phyloP scores from a whole-genome alignment of 2,329 filamentous ascomycete genomes.

The Epichloe uncinata region DNA sequence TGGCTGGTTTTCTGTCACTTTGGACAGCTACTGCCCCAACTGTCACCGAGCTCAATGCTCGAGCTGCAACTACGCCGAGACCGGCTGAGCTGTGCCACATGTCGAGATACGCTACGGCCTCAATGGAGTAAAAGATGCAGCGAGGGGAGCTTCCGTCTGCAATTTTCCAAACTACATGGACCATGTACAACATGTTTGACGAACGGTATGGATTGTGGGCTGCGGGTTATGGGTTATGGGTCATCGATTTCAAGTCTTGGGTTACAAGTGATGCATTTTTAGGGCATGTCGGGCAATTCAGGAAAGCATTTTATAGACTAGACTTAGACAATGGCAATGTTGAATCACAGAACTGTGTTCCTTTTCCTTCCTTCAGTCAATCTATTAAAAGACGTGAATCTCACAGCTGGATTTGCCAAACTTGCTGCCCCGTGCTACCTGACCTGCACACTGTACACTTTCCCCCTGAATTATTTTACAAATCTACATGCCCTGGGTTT shows the following conservation, averaged over 20 bases:
- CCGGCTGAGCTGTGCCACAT: neutral
- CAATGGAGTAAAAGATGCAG: neutral
- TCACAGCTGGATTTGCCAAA: too few relatives aligned
- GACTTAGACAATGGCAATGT: slow-evolving; percentile 5
- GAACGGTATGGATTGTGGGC: neutral
- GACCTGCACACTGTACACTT: too few relatives aligned
- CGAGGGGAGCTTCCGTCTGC: neutral
- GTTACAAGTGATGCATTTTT: neutral
- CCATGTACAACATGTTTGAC: slow-evolving; percentile 1
- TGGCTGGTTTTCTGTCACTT: slow-evolving; percentile 11
- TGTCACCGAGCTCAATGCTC: slow-evolving; percentile 11
- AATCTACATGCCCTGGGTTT: too few relatives aligned
- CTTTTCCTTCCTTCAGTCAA: neutral
- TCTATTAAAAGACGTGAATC: too few relatives aligned
- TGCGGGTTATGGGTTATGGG: neutral
- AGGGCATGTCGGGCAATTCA: neutral
- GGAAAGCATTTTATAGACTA: neutral
- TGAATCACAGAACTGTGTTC: neutral
- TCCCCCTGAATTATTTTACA: too few relatives aligned
- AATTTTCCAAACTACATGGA: neutral
- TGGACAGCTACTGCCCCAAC: slow-evolving; percentile 9
- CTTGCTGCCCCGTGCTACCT: too few relatives aligned
- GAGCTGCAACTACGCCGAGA: slow-evolving; percentile 11
- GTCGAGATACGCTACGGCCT: neutral
- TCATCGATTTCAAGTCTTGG: neutral